Evolutionary conservation across 768 basidiomycete genomes (phyloP).

Genomic region (Chalciporus pseudorubinellus): DNA sequence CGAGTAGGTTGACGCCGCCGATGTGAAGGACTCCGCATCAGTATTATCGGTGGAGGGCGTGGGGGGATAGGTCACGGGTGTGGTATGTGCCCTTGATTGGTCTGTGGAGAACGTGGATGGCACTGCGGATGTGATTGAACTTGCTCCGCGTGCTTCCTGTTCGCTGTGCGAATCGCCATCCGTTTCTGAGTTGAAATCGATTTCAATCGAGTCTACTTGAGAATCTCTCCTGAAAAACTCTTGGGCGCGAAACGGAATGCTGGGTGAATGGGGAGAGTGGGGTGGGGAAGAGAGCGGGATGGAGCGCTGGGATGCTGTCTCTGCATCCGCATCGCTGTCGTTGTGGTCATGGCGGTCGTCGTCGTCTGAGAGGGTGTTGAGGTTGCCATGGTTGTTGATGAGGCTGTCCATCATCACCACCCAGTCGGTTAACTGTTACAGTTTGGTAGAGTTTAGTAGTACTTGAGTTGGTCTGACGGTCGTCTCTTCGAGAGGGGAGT

Average conservation of each 20-base stretch:
- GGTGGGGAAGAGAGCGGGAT: constrained; percentile 71
- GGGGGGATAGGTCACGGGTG: constrained; percentile 60
- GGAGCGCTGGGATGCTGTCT: constrained; percentile 77
- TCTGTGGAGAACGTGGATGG: constrained; percentile 42
- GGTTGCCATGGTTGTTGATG: constrained; percentile 4
- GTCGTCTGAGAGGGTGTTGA: not conserved
- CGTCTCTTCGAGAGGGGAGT: not conserved
- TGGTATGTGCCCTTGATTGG: constrained; percentile 33
- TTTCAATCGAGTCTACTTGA: constrained; percentile 47
- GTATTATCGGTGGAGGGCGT: constrained; percentile 42
- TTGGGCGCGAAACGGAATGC: constrained; percentile 21
- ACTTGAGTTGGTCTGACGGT: too few species aligned
- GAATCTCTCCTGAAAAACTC: constrained; percentile 42
- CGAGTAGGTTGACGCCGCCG: constrained; percentile 52
- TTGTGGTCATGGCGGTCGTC: constrained; percentile 19
- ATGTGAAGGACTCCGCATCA: constrained; percentile 58
- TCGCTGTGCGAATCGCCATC: constrained; percentile 51
- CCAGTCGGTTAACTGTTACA: too few species aligned
- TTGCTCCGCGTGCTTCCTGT: constrained; percentile 35
- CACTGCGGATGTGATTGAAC: constrained; percentile 50
- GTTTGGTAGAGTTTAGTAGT: too few species aligned
- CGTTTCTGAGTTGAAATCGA: constrained; percentile 51
- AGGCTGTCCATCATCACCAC: constrained; percentile 12
- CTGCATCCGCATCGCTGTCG: constrained; percentile 59
- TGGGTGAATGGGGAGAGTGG: constrained; percentile 44